These are phyloP conservation scores for Aspergillus ochraceus DNA, from an alignment of 2,329 filamentous ascomycete genomes.

Conservation along the genomic window DNA sequence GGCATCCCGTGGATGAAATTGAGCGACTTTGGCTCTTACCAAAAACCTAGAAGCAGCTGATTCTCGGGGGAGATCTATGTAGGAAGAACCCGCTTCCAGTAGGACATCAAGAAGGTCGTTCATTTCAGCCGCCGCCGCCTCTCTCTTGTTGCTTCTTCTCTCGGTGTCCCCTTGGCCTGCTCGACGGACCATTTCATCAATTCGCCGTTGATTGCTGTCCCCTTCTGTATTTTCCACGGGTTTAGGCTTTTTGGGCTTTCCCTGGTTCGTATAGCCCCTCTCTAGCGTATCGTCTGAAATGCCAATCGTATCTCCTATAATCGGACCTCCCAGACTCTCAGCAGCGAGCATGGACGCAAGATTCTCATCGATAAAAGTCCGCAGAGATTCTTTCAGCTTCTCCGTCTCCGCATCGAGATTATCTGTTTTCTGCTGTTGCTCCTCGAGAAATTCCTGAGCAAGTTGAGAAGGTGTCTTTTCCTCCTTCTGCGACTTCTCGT, in stretches of 20 bases:
- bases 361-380: slow-evolving; percentile 68
- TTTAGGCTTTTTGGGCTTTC: slow-evolving; percentile 45
- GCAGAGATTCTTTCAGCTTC: slow-evolving; percentile 63
- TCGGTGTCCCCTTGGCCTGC: slow-evolving; percentile 23
- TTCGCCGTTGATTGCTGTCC: slow-evolving; percentile 46
- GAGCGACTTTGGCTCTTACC: slow-evolving; percentile 56
- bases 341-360: slow-evolving; percentile 76
- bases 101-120: slow-evolving; percentile 49
- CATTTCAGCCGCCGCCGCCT: slow-evolving; percentile 50
- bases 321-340: slow-evolving; percentile 79
- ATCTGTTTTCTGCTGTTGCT: slow-evolving; percentile 60
- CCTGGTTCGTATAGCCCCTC: slow-evolving; percentile 55
- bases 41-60: slow-evolving; percentile 56
- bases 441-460: slow-evolving; percentile 61
- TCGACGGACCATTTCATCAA: slow-evolving; percentile 51
- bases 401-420: slow-evolving; percentile 62
- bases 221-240: slow-evolving; percentile 30
- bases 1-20: slow-evolving; percentile 57
- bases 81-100: slow-evolving; percentile 47
- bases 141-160: slow-evolving; percentile 41
- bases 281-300: slow-evolving; percentile 56
- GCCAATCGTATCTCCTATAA: slow-evolving; percentile 73
- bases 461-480: slow-evolving; percentile 62
- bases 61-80: slow-evolving; percentile 51
- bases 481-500: slow-evolving; percentile 57